Percentiles rank a stretch among this genome's conserved stretches.
These are phyloP conservation scores for Colletotrichum falcatum DNA, from an alignment of 2,329 filamentous ascomycete species.

Conservation along the genomic window DNA sequence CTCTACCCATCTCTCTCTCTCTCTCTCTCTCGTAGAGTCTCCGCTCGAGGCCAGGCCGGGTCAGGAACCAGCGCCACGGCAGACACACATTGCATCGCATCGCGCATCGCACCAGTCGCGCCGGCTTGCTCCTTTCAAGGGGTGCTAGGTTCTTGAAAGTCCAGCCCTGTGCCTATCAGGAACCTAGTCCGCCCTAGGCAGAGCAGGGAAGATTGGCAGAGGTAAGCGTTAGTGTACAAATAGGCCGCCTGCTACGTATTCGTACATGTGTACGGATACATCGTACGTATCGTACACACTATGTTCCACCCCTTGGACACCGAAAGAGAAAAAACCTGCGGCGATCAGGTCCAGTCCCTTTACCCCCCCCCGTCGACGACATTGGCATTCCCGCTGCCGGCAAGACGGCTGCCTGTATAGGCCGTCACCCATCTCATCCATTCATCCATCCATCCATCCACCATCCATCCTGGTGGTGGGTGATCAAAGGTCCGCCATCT, in stretches of 20 bases:
- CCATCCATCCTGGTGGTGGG: not conserved
- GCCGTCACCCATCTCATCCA: constrained; percentile 5
- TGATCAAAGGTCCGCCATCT: not conserved
- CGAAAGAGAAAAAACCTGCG: constrained; percentile 29
- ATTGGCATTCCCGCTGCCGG: constrained; percentile 36
- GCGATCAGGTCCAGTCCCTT: constrained; percentile 17
- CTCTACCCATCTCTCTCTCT: too few relatives aligned
- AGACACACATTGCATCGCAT: constrained; percentile 26
- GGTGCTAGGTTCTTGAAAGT: constrained; percentile 2
- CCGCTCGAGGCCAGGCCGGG: not conserved
- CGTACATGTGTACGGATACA: too few relatives aligned
- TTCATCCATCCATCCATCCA: not conserved
- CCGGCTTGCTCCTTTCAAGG: not conserved
- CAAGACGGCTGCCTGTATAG: not conserved
- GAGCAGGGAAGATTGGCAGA: constrained; percentile 13
- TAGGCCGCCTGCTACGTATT: too few relatives aligned
- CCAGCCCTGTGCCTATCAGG: constrained; percentile 2
- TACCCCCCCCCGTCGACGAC: constrained; percentile 20
- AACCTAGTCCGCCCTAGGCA: constrained; percentile 1
- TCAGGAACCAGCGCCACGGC: constrained; percentile 30
- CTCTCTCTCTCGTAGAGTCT: not conserved
- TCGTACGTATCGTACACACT: too few relatives aligned
- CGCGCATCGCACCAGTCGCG: constrained; percentile 5
- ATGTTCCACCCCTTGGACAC: constrained; percentile 27
- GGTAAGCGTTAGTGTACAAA: not conserved